Percentiles rank a stretch among this genome's conserved stretches.
phyloP scores from a whole-genome alignment of 345 rosid species.

The Brassica incana region DNA sequence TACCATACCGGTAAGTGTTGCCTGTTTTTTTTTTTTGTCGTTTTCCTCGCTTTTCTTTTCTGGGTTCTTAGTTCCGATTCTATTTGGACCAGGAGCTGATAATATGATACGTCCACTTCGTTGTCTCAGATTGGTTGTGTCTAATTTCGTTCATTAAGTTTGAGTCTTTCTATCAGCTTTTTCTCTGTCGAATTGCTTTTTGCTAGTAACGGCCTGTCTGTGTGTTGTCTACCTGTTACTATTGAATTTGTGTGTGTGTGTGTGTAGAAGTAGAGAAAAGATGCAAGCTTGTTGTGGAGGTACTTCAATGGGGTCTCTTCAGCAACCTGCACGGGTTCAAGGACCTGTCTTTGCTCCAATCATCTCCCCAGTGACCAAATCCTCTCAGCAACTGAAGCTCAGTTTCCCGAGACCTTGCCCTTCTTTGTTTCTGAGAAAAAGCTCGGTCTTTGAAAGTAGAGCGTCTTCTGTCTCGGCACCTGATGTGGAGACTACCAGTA shows the following conservation, averaged over 20 bases:
- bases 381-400: conserved; percentile 47
- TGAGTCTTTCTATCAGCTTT: background rate
- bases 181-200: background rate
- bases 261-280: background rate
- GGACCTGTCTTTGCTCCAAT: conserved; percentile 38
- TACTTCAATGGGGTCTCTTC: conserved; percentile 58
- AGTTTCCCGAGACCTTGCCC: conserved; percentile 44
- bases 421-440: conserved; percentile 46
- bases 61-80: conserved; percentile 14
- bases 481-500: conserved; percentile 54
- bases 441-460: conserved; percentile 53
- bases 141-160: conserved; percentile 2
- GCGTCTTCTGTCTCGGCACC: conserved; percentile 58
- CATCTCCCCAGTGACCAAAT: conserved; percentile 38
- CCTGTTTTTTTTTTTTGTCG: background rate
- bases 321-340: conserved; percentile 51
- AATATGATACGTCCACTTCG: background rate
- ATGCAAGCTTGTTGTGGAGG: conserved; percentile 65
- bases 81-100: background rate
- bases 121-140: background rate
- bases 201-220: background rate
- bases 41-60: background rate
- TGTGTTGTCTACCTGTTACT: background rate
- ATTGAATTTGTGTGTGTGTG: too few relatives aligned
- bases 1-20: conserved; percentile 15